Evolutionary conservation across 2,329 filamentous ascomycete genomes (phyloP).

Genomic region (Colletotrichum scovillei): DNA sequence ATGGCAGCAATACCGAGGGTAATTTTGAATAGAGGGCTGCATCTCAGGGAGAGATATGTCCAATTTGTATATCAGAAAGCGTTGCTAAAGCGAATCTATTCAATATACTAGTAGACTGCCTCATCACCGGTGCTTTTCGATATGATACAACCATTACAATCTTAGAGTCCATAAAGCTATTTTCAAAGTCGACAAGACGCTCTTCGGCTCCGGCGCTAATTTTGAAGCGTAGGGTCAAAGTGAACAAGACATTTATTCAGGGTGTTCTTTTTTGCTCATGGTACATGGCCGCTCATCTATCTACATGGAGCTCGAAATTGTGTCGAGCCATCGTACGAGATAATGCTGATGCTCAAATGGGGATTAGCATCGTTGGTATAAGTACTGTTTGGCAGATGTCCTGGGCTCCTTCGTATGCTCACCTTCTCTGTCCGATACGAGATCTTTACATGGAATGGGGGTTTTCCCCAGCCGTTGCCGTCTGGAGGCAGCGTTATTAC

Average conservation of each 20-base stretch:
- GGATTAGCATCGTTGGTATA: not conserved
- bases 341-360: not conserved
- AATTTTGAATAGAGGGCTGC: conserved; percentile 58
- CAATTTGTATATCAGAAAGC: not conserved
- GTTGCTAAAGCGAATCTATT: not conserved
- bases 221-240: too few species aligned
- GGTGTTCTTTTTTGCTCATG: too few species aligned
- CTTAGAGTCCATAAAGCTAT: not conserved
- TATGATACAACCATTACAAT: too few species aligned
- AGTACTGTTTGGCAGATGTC: not conserved
- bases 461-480: not conserved
- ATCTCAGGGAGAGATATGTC: not conserved
- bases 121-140: not conserved
- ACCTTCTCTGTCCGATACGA: not conserved
- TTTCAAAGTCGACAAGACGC: not conserved
- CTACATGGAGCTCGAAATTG: not conserved
- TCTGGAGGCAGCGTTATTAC: not conserved
- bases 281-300: not conserved
- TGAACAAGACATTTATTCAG: too few species aligned
- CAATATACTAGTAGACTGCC: not conserved
- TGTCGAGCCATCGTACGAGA: not conserved
- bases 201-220: too few species aligned
- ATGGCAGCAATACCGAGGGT: conserved; percentile 58
- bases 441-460: not conserved
- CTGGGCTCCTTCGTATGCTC: not conserved